phyloP scores from a whole-genome alignment of 148 eudicot genomes.

The Camellia japonica region DNA sequence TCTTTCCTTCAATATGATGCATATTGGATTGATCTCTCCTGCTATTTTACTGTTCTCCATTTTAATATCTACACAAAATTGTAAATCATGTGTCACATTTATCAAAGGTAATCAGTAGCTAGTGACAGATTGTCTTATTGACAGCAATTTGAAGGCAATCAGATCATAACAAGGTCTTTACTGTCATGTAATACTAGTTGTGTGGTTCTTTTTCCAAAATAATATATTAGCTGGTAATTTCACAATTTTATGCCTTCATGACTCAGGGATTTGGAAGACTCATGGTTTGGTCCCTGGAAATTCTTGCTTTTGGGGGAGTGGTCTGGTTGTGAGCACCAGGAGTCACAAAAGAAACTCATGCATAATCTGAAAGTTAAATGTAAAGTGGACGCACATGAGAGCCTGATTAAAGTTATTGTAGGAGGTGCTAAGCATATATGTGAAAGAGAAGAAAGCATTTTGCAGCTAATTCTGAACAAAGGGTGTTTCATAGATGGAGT shows the following conservation, averaged over 20 bases:
- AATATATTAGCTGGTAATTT: neutral
- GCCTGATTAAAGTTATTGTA: constrained; percentile 44
- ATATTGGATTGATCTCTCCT: neutral
- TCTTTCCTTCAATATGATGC: neutral
- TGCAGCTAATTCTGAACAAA: constrained; percentile 51
- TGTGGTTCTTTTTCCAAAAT: neutral
- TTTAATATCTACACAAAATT: neutral
- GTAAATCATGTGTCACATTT: neutral
- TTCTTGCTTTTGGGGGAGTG: constrained; percentile 67
- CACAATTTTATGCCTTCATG: neutral
- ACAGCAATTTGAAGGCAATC: neutral
- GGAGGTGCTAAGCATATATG: constrained; percentile 41
- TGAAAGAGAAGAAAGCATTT: constrained; percentile 37
- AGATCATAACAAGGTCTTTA: neutral
- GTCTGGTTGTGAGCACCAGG: constrained; percentile 44
- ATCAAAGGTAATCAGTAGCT: neutral
- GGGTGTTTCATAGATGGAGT: constrained; percentile 50
- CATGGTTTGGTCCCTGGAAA: constrained; percentile 84
- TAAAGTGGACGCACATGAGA: constrained; percentile 32
- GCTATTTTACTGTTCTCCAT: neutral
- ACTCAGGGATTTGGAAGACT: constrained; percentile 70
- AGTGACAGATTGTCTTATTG: neutral
- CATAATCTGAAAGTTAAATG: constrained; percentile 38
- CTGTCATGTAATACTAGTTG: neutral
- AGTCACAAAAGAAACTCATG: constrained; percentile 40